Evolutionary conservation across 2,329 filamentous ascomycete genomes (phyloP).

Genomic region (Ceratocystis cubensis): DNA sequence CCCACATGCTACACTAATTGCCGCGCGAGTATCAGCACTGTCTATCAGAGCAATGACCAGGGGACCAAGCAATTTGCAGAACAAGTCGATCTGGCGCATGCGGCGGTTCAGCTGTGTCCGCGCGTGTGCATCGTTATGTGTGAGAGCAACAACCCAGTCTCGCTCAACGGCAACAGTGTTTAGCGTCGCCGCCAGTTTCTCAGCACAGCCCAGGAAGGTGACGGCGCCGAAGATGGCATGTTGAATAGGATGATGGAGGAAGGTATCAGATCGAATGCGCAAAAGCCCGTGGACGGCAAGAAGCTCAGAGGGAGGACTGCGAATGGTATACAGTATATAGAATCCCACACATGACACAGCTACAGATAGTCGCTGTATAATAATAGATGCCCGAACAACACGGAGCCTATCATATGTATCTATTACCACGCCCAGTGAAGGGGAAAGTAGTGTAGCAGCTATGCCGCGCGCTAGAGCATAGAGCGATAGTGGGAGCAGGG

Average conservation of each 20-base stretch:
- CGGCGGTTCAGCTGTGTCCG: constrained; percentile 38
- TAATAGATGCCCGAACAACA: constrained; percentile 40
- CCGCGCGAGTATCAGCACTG: constrained; percentile 34
- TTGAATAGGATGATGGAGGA: neutral
- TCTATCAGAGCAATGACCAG: constrained; percentile 43
- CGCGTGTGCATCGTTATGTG: constrained; percentile 13
- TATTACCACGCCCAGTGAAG: constrained; percentile 45
- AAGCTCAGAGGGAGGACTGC: neutral
- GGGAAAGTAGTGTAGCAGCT: constrained; percentile 46
- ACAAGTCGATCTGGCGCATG: constrained; percentile 51
- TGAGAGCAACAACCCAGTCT: constrained; percentile 50
- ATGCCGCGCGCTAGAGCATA: constrained; percentile 52
- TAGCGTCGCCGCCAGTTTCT: constrained; percentile 53
- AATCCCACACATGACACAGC: constrained; percentile 38
- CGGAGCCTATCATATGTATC: constrained; percentile 41
- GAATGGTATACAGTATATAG: constrained; percentile 26
- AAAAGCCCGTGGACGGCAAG: too few relatives aligned
- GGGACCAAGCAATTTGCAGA: constrained; percentile 47
- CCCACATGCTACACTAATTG: constrained; percentile 37
- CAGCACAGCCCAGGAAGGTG: constrained; percentile 48
- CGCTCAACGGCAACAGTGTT: constrained; percentile 58
- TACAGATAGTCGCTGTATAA: constrained; percentile 33
- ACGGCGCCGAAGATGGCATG: constrained; percentile 28
- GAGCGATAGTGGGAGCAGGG: constrained; percentile 53
- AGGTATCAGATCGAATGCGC: too few relatives aligned